Evolutionary conservation across 805 yeast genomes (phyloP), one percentile per base, ranked within the genome.

Genomic region (Wickerhamiella musiphila): DNA sequence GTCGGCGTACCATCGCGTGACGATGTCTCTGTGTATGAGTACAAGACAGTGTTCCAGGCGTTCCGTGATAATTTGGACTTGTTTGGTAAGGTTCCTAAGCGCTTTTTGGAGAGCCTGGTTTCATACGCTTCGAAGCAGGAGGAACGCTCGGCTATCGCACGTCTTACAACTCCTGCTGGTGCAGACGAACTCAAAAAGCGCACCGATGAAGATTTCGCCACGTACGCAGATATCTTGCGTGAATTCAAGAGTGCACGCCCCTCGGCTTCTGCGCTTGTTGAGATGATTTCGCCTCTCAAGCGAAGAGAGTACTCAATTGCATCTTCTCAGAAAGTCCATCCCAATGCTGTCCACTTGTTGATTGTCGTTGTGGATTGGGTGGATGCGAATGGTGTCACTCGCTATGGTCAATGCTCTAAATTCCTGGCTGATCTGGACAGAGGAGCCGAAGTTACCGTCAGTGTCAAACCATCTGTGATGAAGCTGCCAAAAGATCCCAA

Each of bases 241-340:
- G 70, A 77, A 50, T 86, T 78, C 66, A 63, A 69, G 44, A 73
- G 84, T 36, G 93, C 86, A 16, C 73, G 74, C 54, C 95, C 95
- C 17, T 46, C 70, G 4, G 60, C 77, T 35, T 65, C 62, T 35
- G 82, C 78, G 16, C 65, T 86, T 45, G 70, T 76, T 22, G 66
- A 66, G 45, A 57, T 86, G 36, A 68, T 86, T 42, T 71, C 93
- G 15, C 84, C 93, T 12, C 66, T 84, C 52, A 86, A 86, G 65
- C 77, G 96, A 64, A 78, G 96, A 64, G 96, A 86, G 58, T 86
- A 86, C 56, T 86, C 95, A 10, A 86, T 86, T 56, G 95, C 96
- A 3, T 84, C 95, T 1, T 84, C 95, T 18, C 96, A 86, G 58
- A 79, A 69, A 54, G 63, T 79, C 48, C 95, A 86, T 58, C 82